A percentile compares a stretch with the other conserved stretches of the same genome.
Conservation (phyloP, 2,329 filamentous ascomycete genomes). For the Penicillium sp. region DNA sequence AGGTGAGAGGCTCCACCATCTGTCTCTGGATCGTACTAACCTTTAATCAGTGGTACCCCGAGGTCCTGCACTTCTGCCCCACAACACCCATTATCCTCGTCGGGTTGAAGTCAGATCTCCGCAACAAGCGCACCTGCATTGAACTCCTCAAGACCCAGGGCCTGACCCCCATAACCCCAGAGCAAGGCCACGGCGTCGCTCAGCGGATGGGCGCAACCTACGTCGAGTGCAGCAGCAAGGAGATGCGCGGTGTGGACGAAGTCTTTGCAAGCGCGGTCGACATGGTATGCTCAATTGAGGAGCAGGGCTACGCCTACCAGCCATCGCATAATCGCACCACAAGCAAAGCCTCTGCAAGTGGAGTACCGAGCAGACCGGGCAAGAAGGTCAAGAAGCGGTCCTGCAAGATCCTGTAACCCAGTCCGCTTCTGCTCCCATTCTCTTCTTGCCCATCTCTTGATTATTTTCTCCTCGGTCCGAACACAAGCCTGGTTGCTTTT, state of each 20-base stretch:
- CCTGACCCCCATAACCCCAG: slow-evolving; percentile 85
- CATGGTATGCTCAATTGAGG: slow-evolving; percentile 79
- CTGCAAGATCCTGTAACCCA: slow-evolving; percentile 68
- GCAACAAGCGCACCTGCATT: slow-evolving; percentile 92
- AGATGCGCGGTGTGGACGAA: slow-evolving; percentile 87
- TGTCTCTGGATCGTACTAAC: background rate
- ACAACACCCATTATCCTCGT: slow-evolving; percentile 94
- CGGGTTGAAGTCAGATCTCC: slow-evolving; percentile 93
- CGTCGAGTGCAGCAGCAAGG: slow-evolving; percentile 98
- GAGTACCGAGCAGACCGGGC: slow-evolving; percentile 26
- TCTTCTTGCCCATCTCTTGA: slow-evolving; percentile 13
- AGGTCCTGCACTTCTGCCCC: slow-evolving; percentile 97
- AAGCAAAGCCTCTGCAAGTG: slow-evolving; percentile 33
- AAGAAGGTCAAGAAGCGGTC: slow-evolving; percentile 79
- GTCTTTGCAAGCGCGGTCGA: slow-evolving; percentile 91
- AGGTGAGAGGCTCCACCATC: slow-evolving; percentile 56
- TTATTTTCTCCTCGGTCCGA: slow-evolving; percentile 21
- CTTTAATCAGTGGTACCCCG: slow-evolving; percentile 80
- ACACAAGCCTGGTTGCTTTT: slow-evolving; percentile 37
- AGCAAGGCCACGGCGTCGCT: slow-evolving; percentile 83
- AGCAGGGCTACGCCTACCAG: slow-evolving; percentile 47
- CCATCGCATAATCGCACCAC: slow-evolving; percentile 18
- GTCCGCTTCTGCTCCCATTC: slow-evolving; percentile 5
- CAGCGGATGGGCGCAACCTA: slow-evolving; percentile 92
- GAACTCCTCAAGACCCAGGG: slow-evolving; percentile 98